Evolutionary conservation across 2,329 filamentous ascomycete species (phyloP).

Genomic region (Amauroascus verrucosus): DNA sequence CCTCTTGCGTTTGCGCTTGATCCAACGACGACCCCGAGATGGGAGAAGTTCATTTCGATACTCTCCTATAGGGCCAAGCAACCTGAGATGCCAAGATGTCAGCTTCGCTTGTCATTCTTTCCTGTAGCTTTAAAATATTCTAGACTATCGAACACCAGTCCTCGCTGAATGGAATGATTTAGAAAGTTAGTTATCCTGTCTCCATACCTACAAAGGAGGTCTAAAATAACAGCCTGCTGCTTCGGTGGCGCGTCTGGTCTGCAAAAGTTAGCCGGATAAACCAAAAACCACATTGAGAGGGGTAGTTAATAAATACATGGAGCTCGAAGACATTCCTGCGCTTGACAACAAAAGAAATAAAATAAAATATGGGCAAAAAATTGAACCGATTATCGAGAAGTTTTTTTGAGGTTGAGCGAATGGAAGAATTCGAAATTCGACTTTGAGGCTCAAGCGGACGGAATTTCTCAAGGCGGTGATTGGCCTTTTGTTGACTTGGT

Average conservation of each 20-base stretch:
- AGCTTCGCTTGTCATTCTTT: neutral
- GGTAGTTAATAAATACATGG: neutral
- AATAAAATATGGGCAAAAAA: too few relatives aligned
- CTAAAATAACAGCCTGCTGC: conserved; percentile 9
- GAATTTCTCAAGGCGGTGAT: too few relatives aligned
- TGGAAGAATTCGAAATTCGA: too few relatives aligned
- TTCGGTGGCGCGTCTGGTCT: conserved; percentile 5
- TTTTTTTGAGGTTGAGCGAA: too few relatives aligned
- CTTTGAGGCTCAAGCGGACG: too few relatives aligned
- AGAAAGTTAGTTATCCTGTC: too few relatives aligned
- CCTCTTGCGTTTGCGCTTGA: conserved; percentile 3
- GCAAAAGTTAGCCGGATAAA: neutral
- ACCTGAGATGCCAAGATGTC: conserved; percentile 2
- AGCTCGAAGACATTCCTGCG: neutral
- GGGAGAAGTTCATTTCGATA: conserved; percentile 5
- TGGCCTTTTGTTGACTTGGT: too few relatives aligned
- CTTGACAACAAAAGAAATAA: too few relatives aligned
- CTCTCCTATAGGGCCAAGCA: conserved; percentile 9
- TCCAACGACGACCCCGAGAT: conserved; percentile 10
- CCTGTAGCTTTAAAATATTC: too few relatives aligned
- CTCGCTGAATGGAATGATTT: too few relatives aligned
- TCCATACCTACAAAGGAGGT: conserved; percentile 12
- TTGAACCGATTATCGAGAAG: too few relatives aligned
- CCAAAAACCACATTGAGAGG: neutral
- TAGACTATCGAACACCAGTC: too few relatives aligned